Evolutionary conservation across 2,329 filamentous ascomycete species (phyloP), one percentile per base, ranked within the genome.

Genomic region (Colletotrichum tofieldiae): DNA sequence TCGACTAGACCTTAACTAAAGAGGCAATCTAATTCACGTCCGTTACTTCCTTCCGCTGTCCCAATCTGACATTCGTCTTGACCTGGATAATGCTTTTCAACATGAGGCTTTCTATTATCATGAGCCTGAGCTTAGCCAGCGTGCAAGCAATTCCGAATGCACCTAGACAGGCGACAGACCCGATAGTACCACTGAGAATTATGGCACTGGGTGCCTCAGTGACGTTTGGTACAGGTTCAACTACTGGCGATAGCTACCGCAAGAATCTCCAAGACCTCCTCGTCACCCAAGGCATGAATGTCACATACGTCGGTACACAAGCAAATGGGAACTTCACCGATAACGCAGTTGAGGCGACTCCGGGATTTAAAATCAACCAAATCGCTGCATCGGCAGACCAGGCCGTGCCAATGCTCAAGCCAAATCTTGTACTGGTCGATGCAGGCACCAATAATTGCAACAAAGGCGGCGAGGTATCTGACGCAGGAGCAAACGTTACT

Each of bases 181-280:
- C 68, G 20, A 51, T 56, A 26, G 68, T 68, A 0, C 69, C 69
- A 3, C 39, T 72, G 8, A 59, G 59, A 12, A 69, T 72, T 20
- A 72, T 72, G 70, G 45, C 70, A 26, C 52, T 72, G 9, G 70
- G 70, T n/a, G 70, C 70, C 5, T 72, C 70, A 3, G 70, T 72
- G 9, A 69, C 70, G 0, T 72, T 72, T n/a, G 70, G 70, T n/a
- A 45, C 60, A 11, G 70, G 69, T 2, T 83, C 81, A 1, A 75
- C 78, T 0, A 77, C 77, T 55, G 78, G 77, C 61, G 82, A 83
- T 74, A 82, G 83, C 47, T 85, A 83, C 78, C 81, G 83, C 41
- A 74, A 76, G 47, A 68, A 73, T 43, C 77, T 84, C 2, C 78
- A 78, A 43, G 73, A 75, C n/a, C 37, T 65, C 3, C 59, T 72